Percentiles rank a stretch among this genome's conserved stretches.
These are phyloP conservation scores for Asterophora lycoperdoides DNA, from an alignment of 768 basidiomycete genomes.

Conservation along the genomic window DNA sequence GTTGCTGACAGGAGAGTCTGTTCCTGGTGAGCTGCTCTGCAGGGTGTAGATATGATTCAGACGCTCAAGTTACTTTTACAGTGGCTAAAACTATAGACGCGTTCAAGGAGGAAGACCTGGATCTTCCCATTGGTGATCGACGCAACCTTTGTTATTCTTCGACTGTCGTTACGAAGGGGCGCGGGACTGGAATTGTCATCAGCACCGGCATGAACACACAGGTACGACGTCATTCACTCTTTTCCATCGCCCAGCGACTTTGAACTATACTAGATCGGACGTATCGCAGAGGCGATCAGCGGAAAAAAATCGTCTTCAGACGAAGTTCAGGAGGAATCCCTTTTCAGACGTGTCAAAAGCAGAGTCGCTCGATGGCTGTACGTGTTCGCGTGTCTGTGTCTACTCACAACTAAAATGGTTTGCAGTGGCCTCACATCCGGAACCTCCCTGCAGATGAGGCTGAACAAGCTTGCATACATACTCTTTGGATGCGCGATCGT, in stretches of 20 bases:
- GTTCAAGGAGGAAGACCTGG: slow-evolving; percentile 25
- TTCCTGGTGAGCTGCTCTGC: slow-evolving; percentile 31
- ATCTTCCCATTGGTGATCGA: slow-evolving; percentile 39
- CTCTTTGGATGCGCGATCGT: slow-evolving; percentile 33
- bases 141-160: slow-evolving; percentile 42
- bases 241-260: neutral
- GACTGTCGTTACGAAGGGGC: slow-evolving; percentile 43
- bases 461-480: slow-evolving; percentile 32
- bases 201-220: slow-evolving; percentile 52
- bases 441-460: slow-evolving; percentile 36
- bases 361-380: slow-evolving; percentile 26
- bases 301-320: slow-evolving; percentile 17
- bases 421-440: slow-evolving; percentile 30
- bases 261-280: slow-evolving; percentile 27
- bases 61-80: slow-evolving; percentile 4
- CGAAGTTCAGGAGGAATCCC: slow-evolving; percentile 10
- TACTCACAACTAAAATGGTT: neutral
- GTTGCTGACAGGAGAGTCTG: slow-evolving; percentile 48
- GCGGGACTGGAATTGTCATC: slow-evolving; percentile 43
- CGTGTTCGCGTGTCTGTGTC: slow-evolving; percentile 8
- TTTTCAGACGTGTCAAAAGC: slow-evolving; percentile 21
- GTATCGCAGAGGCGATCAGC: slow-evolving; percentile 33
- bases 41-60: neutral
- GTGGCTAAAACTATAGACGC: slow-evolving; percentile 37
- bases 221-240: slow-evolving; percentile 26